A percentile compares a stretch with the other conserved stretches of the same genome.
Conservation (phyloP, 2,329 filamentous ascomycete genomes). For the Alternaria rosae region DNA sequence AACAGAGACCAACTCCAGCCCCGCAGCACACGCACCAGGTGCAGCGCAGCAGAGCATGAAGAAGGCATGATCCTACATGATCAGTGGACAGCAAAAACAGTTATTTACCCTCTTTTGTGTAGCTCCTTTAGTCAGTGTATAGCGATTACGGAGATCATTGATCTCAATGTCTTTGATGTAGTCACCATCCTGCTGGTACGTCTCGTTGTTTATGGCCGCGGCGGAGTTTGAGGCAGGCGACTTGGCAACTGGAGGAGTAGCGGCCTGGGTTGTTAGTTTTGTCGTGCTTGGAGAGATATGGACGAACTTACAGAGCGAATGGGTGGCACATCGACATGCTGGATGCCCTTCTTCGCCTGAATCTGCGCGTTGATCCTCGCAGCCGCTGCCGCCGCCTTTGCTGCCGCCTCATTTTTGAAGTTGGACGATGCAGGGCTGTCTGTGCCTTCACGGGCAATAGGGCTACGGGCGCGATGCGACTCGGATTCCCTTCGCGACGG, state of each 20-base stretch:
- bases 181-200: constrained; percentile 95
- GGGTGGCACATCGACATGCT: constrained; percentile 88
- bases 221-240: constrained; percentile 60
- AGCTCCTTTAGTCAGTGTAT: constrained; percentile 94
- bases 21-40: constrained; percentile 62
- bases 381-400: constrained; percentile 83
- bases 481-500: constrained; percentile 72
- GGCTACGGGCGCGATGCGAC: constrained; percentile 79
- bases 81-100: constrained; percentile 75
- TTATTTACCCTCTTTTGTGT: constrained; percentile 99
- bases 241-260: constrained; percentile 61
- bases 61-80: constrained; percentile 59
- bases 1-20: constrained; percentile 37
- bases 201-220: constrained; percentile 70
- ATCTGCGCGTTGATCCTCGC: constrained; percentile 59
- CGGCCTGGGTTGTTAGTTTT: constrained; percentile 43
- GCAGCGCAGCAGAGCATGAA: constrained; percentile 34
- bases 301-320: constrained; percentile 66
- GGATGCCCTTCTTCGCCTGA: constrained; percentile 77
- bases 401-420: constrained; percentile 66
- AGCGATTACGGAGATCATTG: constrained; percentile 96
- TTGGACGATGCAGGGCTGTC: constrained; percentile 56
- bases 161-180: constrained; percentile 99
- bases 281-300: background rate
- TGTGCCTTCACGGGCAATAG: constrained; percentile 63